phyloP scores from a whole-genome alignment of 441 rosid genomes.

The Rhodomyrtus psidioides region DNA sequence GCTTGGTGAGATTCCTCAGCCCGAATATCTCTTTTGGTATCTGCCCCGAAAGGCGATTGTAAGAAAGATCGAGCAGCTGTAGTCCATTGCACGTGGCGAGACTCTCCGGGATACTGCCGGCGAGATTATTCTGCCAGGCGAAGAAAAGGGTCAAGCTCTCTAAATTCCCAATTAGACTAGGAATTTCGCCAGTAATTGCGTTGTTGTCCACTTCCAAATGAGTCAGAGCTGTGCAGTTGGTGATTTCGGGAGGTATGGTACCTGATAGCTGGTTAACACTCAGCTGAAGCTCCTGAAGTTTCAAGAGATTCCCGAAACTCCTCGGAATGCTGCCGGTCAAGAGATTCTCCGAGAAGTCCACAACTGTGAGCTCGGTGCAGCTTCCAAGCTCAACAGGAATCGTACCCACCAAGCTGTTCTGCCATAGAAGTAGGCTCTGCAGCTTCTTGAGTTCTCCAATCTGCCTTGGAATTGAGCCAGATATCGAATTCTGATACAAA shows the following conservation, averaged over 20 bases:
- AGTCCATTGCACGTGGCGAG: constrained; percentile 5
- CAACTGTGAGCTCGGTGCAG: constrained; percentile 10
- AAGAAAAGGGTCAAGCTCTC: constrained; percentile 10
- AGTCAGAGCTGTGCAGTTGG: constrained; percentile 10
- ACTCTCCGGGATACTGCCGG: constrained; percentile 6
- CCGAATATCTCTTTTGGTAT: constrained; percentile 10
- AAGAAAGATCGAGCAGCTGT: constrained; percentile 15
- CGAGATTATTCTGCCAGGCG: constrained; percentile 13
- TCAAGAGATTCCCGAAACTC: constrained; percentile 5
- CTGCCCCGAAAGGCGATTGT: constrained; percentile 5
- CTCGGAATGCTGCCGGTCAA: constrained; percentile 6
- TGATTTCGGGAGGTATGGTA: constrained; percentile 9
- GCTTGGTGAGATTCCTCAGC: constrained; percentile 13
- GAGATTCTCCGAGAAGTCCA: constrained; percentile 17
- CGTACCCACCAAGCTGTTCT: constrained; percentile 8
- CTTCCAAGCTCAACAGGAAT: constrained; percentile 16
- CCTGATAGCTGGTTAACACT: constrained; percentile 15
- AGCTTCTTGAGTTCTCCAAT: constrained; percentile 11
- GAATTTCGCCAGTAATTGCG: constrained; percentile 6
- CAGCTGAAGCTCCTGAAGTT: constrained; percentile 16
- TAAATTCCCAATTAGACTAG: constrained; percentile 3
- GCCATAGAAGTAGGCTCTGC: constrained; percentile 18
- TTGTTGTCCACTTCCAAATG: constrained; percentile 17
- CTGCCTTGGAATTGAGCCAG: constrained; percentile 9
- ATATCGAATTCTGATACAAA: constrained; percentile 12